phyloP scores from a whole-genome alignment of 371 early-diverging fungal genomes.

The Catenaria anguillulae region DNA sequence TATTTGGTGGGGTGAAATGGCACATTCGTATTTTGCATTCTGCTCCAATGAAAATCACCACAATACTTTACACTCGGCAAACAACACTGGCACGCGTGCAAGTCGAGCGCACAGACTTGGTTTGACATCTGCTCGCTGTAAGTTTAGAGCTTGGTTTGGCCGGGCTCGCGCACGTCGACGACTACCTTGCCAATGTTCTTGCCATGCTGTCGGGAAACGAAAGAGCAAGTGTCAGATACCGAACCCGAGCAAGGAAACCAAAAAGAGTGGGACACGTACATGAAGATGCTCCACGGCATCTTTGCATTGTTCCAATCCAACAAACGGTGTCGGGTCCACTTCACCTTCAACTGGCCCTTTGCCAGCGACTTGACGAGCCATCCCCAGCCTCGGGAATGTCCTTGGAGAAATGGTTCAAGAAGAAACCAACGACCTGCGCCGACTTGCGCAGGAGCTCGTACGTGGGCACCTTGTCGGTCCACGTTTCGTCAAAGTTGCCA shows the following conservation, averaged over 20 bases:
- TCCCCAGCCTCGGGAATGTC: constrained; percentile 5
- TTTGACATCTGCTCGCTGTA: too few relatives aligned
- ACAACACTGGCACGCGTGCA: too few relatives aligned
- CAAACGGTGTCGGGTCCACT: constrained; percentile 25
- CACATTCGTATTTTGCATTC: too few relatives aligned
- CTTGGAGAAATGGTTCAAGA: constrained; percentile 23
- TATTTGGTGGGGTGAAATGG: too few relatives aligned
- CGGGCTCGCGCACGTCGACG: constrained; percentile 19
- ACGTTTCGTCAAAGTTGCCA: constrained; percentile 17
- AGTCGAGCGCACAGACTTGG: too few relatives aligned
- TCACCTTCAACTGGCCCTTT: constrained; percentile 21
- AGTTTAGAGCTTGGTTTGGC: too few relatives aligned
- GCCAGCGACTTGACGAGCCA: neutral
- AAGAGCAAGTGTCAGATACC: constrained; percentile 3
- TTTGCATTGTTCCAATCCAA: constrained; percentile 25
- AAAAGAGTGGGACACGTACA: too few relatives aligned
- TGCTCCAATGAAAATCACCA: too few relatives aligned
- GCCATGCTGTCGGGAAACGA: too few relatives aligned
- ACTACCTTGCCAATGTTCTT: constrained; percentile 42
- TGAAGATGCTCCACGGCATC: constrained; percentile 28
- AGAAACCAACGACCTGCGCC: constrained; percentile 40
- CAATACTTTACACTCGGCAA: too few relatives aligned
- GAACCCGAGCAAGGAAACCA: neutral
- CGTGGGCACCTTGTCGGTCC: constrained; percentile 31
- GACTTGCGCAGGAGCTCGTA: constrained; percentile 31